Conservation (phyloP, 2,329 filamentous ascomycete species). For the Parafenestella ontariensis region DNA sequence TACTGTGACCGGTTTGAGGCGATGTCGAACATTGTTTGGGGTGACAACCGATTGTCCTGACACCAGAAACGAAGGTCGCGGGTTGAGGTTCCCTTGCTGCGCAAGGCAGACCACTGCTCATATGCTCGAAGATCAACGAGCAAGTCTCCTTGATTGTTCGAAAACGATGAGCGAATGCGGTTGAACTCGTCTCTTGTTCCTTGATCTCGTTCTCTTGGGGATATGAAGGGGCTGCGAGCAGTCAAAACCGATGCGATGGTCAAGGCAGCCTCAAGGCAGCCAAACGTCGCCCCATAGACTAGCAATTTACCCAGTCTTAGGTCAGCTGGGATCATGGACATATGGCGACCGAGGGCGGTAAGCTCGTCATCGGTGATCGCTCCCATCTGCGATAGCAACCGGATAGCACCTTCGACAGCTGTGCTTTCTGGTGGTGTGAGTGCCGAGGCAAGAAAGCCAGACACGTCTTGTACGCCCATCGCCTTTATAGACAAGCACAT, state of each 20-base stretch:
- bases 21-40: conserved; percentile 86
- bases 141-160: conserved; percentile 81
- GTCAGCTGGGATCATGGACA: conserved; percentile 95
- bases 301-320: conserved; percentile 92
- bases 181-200: conserved; percentile 84
- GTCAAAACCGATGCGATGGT: conserved; percentile 94
- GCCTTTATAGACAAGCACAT: conserved; percentile 92
- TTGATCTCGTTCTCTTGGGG: conserved; percentile 81
- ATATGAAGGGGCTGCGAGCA: conserved; percentile 83
- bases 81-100: conserved; percentile 61
- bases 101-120: conserved; percentile 78
- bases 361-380: conserved; percentile 85
- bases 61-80: conserved; percentile 78
- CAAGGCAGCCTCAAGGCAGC: conserved; percentile 86
- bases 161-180: conserved; percentile 76
- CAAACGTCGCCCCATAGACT: conserved; percentile 93
- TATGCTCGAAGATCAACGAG: conserved; percentile 86
- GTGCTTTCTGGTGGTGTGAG: conserved; percentile 86
- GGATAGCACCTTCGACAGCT: conserved; percentile 85
- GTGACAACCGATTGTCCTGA: conserved; percentile 82
- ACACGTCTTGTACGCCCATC: conserved; percentile 88
- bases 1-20: conserved; percentile 86
- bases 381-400: conserved; percentile 81
- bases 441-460: conserved; percentile 80
- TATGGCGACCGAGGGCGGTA: conserved; percentile 87